Evolutionary conservation across 768 basidiomycete genomes (phyloP), one percentile per base, ranked within the genome.

Genomic region (Sporobolomyces roseus): DNA sequence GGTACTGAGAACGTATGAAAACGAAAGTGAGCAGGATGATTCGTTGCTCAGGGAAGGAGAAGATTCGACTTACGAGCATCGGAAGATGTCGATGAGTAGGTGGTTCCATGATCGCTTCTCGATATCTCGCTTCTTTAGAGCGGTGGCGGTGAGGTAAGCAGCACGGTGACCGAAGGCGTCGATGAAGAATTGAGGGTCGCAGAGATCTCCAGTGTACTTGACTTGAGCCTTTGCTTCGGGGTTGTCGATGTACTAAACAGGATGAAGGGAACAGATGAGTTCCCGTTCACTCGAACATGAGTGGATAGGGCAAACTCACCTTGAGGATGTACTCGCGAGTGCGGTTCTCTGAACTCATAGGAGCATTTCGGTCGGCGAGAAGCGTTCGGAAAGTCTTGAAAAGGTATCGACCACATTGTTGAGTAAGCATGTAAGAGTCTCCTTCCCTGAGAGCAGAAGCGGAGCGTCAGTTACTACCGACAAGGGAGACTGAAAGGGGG

Each of bases 151-250:
- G 21, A 74, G 55, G 70, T 74, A 69, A 10, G 75, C 75, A 0
- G 75, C 74, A n/a, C 75, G 68, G 68, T 71, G 71, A 5, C 74
- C 74, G 38, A 76, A 76, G 10, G 75, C 75, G 46, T 74, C 67
- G 65, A 76, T 45, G 61, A 69, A 74, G 60, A 73, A 60, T 35
- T 71, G 55, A 29, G 71, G 68, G 54, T 63, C 30, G 13, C 51
- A 32, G 30, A 76, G 70, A 58, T 74, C 75, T 48, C 75, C 75
- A 17, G 58, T 51, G 63, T 71, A 74, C 43, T 61, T 46, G 72
- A 75, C 36, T 53, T 53, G 46, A 25, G 74, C 68, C 32, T 63
- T 70, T 3, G 72, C 70, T 9, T 71, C 29, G 29, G 65, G 65
- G 68, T 66, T 61, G 32, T 56, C 54, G 48, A 73, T 60, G 64